Evolutionary conservation across 176 grass and related monocot species (phyloP), one percentile per base, ranked within the genome.

Genomic region (Musa beccarii): DNA sequence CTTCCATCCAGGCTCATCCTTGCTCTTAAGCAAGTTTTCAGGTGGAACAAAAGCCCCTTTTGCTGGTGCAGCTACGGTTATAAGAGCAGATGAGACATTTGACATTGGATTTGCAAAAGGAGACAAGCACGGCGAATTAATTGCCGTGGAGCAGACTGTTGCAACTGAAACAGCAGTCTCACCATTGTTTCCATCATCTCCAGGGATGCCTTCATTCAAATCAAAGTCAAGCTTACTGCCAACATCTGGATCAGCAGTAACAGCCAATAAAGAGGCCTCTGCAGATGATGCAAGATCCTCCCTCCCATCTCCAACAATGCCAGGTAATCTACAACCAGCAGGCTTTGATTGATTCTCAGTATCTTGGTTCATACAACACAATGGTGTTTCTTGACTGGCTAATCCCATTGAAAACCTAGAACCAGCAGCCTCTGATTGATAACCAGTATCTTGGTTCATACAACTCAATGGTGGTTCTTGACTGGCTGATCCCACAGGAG

Each of bases 1-100:
- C 84, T 90, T 91, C 92, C 92, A 91, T 20, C 92, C 88, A 49
- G 77, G 79, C 77, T 96, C 92, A 29, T 80, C 75, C 68, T 86
- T 88, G 62, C 61, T 83, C 81, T 83, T 82, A 69, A 91, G 76
- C 53, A 96, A 83, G 71, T 86, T 89, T 53, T 96, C 92, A 54
- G 81, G 88, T 13, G 92, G 89, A 49, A 96, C 83, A 83, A 96
- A 96, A 23, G 88, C 88, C 50, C 92, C 88, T 86, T 90, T 95
- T 34, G 91, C 88, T 68, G 91, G 59, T 68, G 91, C 82, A 69
- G 85, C 88, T 20, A 95, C 88, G 68, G 88, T 95, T 66, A 96
- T 86, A 54, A 74, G 77, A 72, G 80, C 71, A 54, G 77, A 59
- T 49, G 75, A 59, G n/a, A 74, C 81, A 81, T 76, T 83, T 83